Evolutionary conservation across 2,329 filamentous ascomycete genomes (phyloP).

Genomic region (Colletotrichum cereale): DNA sequence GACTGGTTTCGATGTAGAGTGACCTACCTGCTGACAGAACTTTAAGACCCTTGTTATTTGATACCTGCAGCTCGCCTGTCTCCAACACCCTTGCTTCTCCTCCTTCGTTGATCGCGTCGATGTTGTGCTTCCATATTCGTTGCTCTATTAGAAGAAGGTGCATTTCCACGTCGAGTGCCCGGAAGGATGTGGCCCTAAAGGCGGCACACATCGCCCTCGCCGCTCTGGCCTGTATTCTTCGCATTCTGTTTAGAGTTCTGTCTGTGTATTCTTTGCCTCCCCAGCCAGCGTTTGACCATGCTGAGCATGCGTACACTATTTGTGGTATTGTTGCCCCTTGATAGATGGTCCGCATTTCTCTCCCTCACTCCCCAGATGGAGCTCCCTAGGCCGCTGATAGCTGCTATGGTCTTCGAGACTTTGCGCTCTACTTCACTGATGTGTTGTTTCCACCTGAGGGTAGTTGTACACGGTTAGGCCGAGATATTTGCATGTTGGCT

Average conservation of each 20-base stretch:
- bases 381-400: slow-evolving; percentile 43
- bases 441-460: slow-evolving; percentile 44
- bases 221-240: neutral
- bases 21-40: too few relatives aligned
- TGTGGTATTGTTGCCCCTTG: slow-evolving; percentile 43
- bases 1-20: too few relatives aligned
- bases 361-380: slow-evolving; percentile 44
- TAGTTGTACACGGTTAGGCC: slow-evolving; percentile 44
- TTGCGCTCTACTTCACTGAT: slow-evolving; percentile 41
- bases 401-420: slow-evolving; percentile 42
- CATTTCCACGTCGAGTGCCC: neutral
- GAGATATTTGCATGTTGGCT: slow-evolving; percentile 41
- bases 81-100: too few relatives aligned
- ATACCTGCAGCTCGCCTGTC: too few relatives aligned
- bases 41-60: too few relatives aligned
- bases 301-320: slow-evolving; percentile 47
- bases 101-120: neutral
- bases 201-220: neutral
- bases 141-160: neutral
- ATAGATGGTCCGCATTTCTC: slow-evolving; percentile 46
- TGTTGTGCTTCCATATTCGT: slow-evolving; percentile 14
- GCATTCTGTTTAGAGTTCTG: neutral
- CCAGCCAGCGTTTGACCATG: slow-evolving; percentile 41
- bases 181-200: neutral
- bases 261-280: neutral